These are phyloP conservation scores for Canavalia gladiata DNA, from an alignment of 306 rosid genomes.

Conservation along the genomic window DNA sequence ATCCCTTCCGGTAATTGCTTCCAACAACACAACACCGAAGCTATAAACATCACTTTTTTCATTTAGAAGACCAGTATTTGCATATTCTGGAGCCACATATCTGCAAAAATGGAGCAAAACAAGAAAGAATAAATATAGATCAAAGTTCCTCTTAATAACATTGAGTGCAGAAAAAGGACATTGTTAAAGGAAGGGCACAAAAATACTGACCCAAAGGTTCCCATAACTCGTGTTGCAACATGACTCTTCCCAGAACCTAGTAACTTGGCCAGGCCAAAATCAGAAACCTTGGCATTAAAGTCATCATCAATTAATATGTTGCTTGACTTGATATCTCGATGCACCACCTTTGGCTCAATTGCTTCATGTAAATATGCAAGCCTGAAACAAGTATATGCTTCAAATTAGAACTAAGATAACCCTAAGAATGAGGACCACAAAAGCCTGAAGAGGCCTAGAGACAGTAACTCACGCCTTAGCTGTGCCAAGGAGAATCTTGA, in stretches of 20 bases:
- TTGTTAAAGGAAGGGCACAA: slow-evolving; percentile 1
- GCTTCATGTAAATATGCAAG: slow-evolving; percentile 88
- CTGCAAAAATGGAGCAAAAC: slow-evolving; percentile 44
- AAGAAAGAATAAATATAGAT: slow-evolving; percentile 4
- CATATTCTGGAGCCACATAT: slow-evolving; percentile 89
- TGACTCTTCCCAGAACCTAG: slow-evolving; percentile 81
- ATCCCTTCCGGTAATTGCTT: slow-evolving; percentile 81
- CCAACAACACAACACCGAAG: slow-evolving; percentile 77
- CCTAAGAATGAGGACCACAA: not conserved
- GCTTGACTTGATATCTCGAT: slow-evolving; percentile 88
- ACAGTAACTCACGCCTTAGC: slow-evolving; percentile 78
- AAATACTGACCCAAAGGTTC: slow-evolving; percentile 83
- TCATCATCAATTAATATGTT: slow-evolving; percentile 81
- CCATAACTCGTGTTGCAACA: slow-evolving; percentile 87
- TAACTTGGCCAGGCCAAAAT: slow-evolving; percentile 89
- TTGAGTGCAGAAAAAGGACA: not conserved
- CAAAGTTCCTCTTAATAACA: slow-evolving; percentile 15
- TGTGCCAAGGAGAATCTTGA: slow-evolving; percentile 79
- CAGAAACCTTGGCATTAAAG: slow-evolving; percentile 84
- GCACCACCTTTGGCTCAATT: slow-evolving; percentile 84
- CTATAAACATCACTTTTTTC: slow-evolving; percentile 88
- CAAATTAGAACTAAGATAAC: slow-evolving; percentile 39
- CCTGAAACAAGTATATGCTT: slow-evolving; percentile 56
- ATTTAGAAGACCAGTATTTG: slow-evolving; percentile 79
- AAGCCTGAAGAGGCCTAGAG: slow-evolving; percentile 13